Conservation (phyloP, 768 basidiomycete genomes). For the Rhodosporidiobolus odoratus region DNA sequence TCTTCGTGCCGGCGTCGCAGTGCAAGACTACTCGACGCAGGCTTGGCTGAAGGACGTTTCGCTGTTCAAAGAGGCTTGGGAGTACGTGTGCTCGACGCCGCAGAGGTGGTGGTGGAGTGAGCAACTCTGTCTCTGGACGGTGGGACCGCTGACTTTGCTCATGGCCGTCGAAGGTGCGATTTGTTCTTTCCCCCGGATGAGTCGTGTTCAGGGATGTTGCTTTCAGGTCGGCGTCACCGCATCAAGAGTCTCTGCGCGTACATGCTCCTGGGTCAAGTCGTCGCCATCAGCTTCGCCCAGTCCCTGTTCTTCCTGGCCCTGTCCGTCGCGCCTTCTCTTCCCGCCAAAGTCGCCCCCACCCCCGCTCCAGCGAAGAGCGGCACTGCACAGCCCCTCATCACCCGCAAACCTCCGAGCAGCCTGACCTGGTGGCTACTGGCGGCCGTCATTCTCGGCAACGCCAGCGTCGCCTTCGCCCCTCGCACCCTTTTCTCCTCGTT, state of each 20-base stretch:
- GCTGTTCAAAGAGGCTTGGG: conserved; percentile 42
- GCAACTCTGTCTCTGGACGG: conserved; percentile 60
- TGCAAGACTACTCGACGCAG: conserved; percentile 7
- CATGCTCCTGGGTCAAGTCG: conserved; percentile 67
- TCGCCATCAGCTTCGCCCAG: conserved; percentile 64
- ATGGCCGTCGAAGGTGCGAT: conserved; percentile 54
- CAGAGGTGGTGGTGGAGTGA: conserved; percentile 68
- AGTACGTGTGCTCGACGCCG: conserved; percentile 50
- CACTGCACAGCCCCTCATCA: conserved; percentile 1
- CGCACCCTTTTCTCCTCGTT: conserved; percentile 47
- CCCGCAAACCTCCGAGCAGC: not conserved
- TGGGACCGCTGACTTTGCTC: conserved; percentile 57
- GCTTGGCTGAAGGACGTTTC: conserved; percentile 36
- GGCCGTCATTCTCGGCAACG: conserved; percentile 52
- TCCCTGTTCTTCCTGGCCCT: conserved; percentile 60
- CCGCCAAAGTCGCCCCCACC: conserved; percentile 16
- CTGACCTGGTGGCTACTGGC: conserved; percentile 42
- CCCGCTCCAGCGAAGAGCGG: too few relatives aligned
- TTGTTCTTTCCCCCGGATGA: not conserved
- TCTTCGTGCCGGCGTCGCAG: not conserved
- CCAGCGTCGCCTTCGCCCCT: conserved; percentile 52
- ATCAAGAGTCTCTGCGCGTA: conserved; percentile 61
- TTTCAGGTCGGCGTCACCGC: conserved; percentile 45
- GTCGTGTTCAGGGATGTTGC: not conserved
- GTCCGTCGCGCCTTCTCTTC: conserved; percentile 44